Evolutionary conservation across 2,329 filamentous ascomycete genomes (phyloP), one percentile per base, ranked within the genome.

Genomic region (Sclerotinia spermophila): DNA sequence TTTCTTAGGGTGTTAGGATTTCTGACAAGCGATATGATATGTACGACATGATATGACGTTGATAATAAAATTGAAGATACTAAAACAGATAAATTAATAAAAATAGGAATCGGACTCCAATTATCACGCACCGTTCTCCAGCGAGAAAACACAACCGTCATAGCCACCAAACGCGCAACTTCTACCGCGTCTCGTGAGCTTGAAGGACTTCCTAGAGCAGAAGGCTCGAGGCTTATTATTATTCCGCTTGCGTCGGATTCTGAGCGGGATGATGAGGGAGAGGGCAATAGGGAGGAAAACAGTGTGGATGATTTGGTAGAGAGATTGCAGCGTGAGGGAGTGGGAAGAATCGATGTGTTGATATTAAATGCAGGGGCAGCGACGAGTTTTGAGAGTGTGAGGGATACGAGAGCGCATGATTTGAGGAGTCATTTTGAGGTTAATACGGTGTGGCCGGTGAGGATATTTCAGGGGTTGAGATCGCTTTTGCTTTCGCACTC

Each of bases 291-390:
- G 0, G 19, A 10, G 5, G 1, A 15, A 7, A 35, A 44, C 15
- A n/a, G 30, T 0, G 2, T 51, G 5, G 30, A 35, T 15, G 30
- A 38, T 51, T 17, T 64, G 17, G 44, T 38, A 1, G 44, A 7
- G 3, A 64, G 44, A 19, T 51, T 64, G 24, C 11, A 27, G 19
- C 19, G 7, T 51, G 0, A 38, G 15, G 79, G 79, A 2, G 82
- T 87, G 68, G 73, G 76, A 8, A 76, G 80, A 42, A 75, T 87
- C 2, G 83, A 88, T 72, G 76, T 84, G 15, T 78, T 87, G 3
- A 82, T 88, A 67, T 82, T 84, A 44, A 87, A 87, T 73, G 85
- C 86, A 0, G 85, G 82, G 15, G 79, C 82, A 4, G 77, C 77
- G 3, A 73, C 77, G 1, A 59, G 72, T 7, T 83, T 76, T 67